Conservation (phyloP, 75 land plant species). For the Pseudotsuga menziesii region DNA sequence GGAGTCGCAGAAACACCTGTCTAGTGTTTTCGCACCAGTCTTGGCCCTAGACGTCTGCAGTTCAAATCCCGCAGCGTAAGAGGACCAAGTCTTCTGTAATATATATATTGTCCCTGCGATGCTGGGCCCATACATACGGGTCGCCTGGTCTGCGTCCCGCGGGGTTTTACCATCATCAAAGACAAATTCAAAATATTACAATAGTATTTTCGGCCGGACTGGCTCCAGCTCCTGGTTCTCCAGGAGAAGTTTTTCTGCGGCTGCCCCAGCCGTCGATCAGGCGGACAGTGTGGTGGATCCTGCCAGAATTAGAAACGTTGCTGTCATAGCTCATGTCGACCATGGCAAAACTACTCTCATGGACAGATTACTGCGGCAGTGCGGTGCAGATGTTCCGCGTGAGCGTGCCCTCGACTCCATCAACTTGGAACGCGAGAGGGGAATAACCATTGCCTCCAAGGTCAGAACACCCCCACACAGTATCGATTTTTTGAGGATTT, state of each 20-base stretch:
- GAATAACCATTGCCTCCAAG: constrained; percentile 98
- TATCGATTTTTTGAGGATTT: too few species aligned
- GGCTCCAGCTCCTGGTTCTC: neutral
- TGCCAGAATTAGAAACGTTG: constrained; percentile 75
- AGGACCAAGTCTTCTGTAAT: neutral
- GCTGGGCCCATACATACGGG: constrained; percentile 4
- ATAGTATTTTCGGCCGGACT: too few species aligned
- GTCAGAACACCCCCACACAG: constrained; percentile 14
- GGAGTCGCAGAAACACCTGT: too few species aligned
- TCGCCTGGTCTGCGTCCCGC: constrained; percentile 8
- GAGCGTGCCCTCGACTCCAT: constrained; percentile 98
- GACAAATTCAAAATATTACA: neutral
- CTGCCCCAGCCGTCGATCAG: too few species aligned
- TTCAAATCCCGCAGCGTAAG: neutral
- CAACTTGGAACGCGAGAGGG: constrained; percentile 94
- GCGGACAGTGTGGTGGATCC: constrained; percentile 40
- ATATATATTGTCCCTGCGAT: neutral
- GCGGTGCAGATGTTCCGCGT: constrained; percentile 89
- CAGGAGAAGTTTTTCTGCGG: neutral
- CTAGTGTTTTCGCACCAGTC: too few species aligned
- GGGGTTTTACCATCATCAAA: neutral
- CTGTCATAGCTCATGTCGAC: constrained; percentile 98
- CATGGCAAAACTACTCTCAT: constrained; percentile 99
- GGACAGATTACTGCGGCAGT: constrained; percentile 91
- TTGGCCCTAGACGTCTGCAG: too few species aligned